Evolutionary conservation across 805 yeast species (phyloP), one percentile per base, ranked within the genome.

Genomic region (Schizosaccharomyces japonicus): DNA sequence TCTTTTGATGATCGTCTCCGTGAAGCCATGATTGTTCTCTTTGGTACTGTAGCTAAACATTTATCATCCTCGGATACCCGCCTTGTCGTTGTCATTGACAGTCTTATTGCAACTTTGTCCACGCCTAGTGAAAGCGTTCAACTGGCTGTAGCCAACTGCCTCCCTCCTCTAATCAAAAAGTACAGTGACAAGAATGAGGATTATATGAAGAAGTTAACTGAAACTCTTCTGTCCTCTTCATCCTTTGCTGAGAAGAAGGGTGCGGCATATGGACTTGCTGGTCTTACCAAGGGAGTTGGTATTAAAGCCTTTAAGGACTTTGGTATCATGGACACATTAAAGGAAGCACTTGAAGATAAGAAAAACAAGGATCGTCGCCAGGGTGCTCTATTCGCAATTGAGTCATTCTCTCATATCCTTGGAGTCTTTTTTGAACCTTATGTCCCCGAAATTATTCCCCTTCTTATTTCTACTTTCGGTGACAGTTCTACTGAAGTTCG

Each of bases 211-310:
- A 54, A 56, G 3, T 64, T 84, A 46, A 70, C 80, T 56, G 71
- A 65, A 4, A 74, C 71, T 53, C 64, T 85, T 25, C 74, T 80
- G 57, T 59, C 62, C 6, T 75, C 74, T 2, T 63, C 64, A 29
- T 60, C 63, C 40, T 60, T 68, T 4, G 62, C 63, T 4, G 66
- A 68, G n/a, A 71, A 94, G 58, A 72, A 87, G 53, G 99, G 96
- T 57, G 87, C 95, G 1, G 96, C 96, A 1, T 84, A 81, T 64
- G 98, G 96, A 60, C 71, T 90, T 55, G 80, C 96, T 21, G 99
- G 99, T 52, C 63, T 90, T 42, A 87, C 80, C 2, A 78, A 81
- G 57, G 98, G 99, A 50, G 71, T 75, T 21, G 98, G 98, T 54
- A 74, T 90, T 48, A 69, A 74, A 50, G 70, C 92, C 0, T 64